Evolutionary conservation across 2,329 filamentous ascomycete species (phyloP).

Genomic region (Diaporthe amygdali): DNA sequence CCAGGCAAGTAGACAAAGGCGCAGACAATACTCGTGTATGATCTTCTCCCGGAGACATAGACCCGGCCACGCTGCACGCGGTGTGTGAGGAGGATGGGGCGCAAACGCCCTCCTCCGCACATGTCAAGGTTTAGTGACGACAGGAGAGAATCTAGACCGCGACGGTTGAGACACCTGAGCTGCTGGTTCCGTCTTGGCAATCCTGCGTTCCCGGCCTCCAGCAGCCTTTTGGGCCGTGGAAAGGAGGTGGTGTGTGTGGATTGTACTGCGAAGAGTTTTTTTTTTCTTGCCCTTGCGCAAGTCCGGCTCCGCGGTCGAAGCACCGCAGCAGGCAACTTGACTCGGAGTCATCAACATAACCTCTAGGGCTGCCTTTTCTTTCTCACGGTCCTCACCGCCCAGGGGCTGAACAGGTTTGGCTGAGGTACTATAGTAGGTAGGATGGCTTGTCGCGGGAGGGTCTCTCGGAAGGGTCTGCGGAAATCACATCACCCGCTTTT

Average conservation of each 20-base stretch:
- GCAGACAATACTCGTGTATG: background rate
- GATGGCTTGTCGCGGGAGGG: background rate
- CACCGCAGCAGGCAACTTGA: background rate
- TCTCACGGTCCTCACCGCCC: background rate
- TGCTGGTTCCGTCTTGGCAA: slow-evolving; percentile 7
- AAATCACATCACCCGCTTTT: background rate
- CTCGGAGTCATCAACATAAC: background rate
- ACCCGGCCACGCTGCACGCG: background rate
- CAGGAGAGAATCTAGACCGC: slow-evolving; percentile 1
- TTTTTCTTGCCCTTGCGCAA: background rate
- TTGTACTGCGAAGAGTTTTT: background rate
- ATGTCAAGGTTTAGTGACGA: background rate
- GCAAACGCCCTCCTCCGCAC: background rate
- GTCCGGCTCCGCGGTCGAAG: background rate
- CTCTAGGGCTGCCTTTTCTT: background rate
- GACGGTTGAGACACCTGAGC: slow-evolving; percentile 12
- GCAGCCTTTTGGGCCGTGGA: background rate
- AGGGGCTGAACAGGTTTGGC: background rate
- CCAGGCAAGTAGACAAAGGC: background rate
- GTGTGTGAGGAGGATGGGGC: background rate
- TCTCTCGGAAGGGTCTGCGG: background rate
- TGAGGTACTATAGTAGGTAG: background rate
- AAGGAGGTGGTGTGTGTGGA: background rate
- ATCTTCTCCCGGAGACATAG: background rate
- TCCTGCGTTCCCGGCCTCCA: background rate